Percentiles rank a stretch among this genome's conserved stretches.
These are phyloP conservation scores for Fusarium anthophilum DNA, from an alignment of 2,329 filamentous ascomycete genomes.

Conservation along the genomic window DNA sequence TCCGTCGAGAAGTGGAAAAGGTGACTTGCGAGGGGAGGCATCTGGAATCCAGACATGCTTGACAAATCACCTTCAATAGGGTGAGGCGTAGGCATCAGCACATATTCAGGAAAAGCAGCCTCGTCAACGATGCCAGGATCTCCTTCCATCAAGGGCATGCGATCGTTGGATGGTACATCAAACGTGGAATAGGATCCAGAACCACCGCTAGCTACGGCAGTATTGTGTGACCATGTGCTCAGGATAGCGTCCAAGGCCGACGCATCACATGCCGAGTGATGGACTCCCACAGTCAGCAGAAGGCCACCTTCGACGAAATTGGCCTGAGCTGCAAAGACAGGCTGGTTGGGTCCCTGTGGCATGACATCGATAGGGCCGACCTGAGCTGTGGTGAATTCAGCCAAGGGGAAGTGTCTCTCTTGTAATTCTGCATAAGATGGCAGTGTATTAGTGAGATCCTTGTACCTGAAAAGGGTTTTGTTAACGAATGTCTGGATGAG, in stretches of 20 bases:
- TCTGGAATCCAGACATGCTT: neutral
- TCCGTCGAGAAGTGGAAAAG: neutral
- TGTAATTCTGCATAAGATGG: neutral
- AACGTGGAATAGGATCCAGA: neutral
- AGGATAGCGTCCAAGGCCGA: neutral
- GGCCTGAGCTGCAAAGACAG: neutral
- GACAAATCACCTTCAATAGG: neutral
- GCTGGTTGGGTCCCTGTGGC: neutral
- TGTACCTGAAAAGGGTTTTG: neutral
- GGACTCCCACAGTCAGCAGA: neutral
- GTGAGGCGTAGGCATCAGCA: neutral
- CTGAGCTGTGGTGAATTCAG: neutral
- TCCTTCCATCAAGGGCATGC: neutral
- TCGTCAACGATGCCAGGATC: neutral
- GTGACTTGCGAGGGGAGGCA: neutral
- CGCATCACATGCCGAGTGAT: neutral
- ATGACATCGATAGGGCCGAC: neutral
- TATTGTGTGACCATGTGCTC: neutral
- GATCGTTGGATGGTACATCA: neutral
- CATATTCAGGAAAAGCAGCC: neutral
- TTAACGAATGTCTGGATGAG: neutral
- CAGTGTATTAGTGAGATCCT: neutral
- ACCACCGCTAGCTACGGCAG: neutral
- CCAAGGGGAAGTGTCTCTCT: neutral
- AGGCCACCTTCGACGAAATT: neutral